Evolutionary conservation across 371 early-diverging fungal species (phyloP), one percentile per base, ranked within the genome.

Genomic region (Rhizopus arrhizus): DNA sequence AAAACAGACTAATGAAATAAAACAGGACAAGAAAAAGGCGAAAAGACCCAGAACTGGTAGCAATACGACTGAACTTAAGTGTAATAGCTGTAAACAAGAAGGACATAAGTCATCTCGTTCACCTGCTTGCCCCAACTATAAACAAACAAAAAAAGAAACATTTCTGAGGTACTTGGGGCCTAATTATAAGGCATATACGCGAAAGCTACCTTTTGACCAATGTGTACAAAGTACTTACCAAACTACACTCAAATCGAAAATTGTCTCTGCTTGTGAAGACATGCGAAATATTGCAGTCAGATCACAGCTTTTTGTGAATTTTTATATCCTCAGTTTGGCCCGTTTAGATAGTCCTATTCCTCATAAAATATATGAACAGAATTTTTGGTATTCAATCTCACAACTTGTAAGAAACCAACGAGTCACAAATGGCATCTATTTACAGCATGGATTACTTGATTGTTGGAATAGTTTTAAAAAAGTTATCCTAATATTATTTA

Each of bases 401-500:
- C 49, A 48, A 48, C 29, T 48, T 5, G 31, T 48, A 28, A 48
- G 8, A 0, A 29, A 4, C 15, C 15, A 29, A 29, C 15, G 49
- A 29, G 49, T 48, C 29, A 48, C 31, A 32, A 48, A 16, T 29
- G 29, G 49, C 38, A 91, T 22, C 22, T 22, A 0, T 22, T 22
- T 22, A 22, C 22, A 22, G 22, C 22, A 22, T 22, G 22, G 22
- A 22, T 22, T 22, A 22, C 22, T 22, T 22, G 22, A 22, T 22
- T 22, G 2, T 22, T 22, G 22, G 22, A 22, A 22, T 22, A 2
- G 22, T 22, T 22, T 22, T 22, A 22, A 22, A 0, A 22, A 22
- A 22, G 22, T 22, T 22, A 22, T 2, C 22, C 22, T 22, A 22
- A 0, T 22, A 22, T 22, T 22, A 22, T 22, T 22, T 22, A 22